Conservation (phyloP, 2,329 filamentous ascomycete genomes). For the Aspergillus sp. region DNA sequence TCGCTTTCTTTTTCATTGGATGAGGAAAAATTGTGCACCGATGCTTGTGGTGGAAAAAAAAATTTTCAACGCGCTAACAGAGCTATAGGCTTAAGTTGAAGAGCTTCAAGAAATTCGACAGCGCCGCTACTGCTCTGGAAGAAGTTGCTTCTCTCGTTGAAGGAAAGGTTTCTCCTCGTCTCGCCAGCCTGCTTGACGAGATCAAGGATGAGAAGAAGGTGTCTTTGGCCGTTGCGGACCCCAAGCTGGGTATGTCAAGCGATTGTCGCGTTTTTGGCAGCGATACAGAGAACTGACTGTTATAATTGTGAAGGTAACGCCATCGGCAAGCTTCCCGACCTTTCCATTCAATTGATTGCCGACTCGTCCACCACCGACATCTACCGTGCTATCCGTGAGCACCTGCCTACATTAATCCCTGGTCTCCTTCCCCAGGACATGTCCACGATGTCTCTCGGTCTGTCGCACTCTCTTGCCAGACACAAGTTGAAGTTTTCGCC, state of each 20-base stretch:
- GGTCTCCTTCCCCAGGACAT: slow-evolving; percentile 79
- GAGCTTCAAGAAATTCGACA: slow-evolving; percentile 96
- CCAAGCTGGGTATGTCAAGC: slow-evolving; percentile 61
- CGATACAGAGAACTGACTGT: neutral
- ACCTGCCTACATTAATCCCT: slow-evolving; percentile 83
- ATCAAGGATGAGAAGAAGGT: slow-evolving; percentile 98
- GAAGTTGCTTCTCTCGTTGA: slow-evolving; percentile 85
- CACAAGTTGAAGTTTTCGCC: slow-evolving; percentile 99
- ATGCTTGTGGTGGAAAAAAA: slow-evolving; percentile 20
- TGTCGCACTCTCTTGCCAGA: slow-evolving; percentile 91
- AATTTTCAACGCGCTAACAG: slow-evolving; percentile 22
- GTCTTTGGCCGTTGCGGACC: slow-evolving; percentile 86
- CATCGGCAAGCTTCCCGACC: slow-evolving; percentile 83
- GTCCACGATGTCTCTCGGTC: slow-evolving; percentile 89
- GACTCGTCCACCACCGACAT: slow-evolving; percentile 79
- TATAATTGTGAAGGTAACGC: slow-evolving; percentile 54
- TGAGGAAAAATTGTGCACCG: slow-evolving; percentile 1
- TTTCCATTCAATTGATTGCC: slow-evolving; percentile 77
- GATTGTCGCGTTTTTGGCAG: neutral
- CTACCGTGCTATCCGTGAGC: slow-evolving; percentile 88
- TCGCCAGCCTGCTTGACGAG: slow-evolving; percentile 72
- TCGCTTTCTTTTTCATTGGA: slow-evolving; percentile 4
- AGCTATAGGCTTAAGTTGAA: slow-evolving; percentile 75
- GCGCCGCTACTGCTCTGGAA: slow-evolving; percentile 79
- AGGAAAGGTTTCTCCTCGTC: slow-evolving; percentile 86